Conservation (phyloP, 1,284 basidiomycete species). For the Coniferiporia weirii region DNA sequence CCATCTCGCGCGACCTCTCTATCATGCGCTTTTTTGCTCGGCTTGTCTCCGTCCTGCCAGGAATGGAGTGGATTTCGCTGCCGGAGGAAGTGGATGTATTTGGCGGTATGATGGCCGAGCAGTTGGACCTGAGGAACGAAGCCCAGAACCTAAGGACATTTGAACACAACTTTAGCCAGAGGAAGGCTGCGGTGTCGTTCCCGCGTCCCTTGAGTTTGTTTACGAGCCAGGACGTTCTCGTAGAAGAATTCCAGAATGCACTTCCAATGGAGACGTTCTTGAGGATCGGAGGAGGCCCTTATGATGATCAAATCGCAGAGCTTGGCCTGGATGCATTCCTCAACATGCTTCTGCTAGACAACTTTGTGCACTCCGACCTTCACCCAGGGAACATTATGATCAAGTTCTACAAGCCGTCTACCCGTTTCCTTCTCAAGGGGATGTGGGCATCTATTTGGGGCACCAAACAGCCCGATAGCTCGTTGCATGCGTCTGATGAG, state of each 20-base stretch:
- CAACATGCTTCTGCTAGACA: conserved; percentile 98
- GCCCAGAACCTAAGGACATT: conserved; percentile 85
- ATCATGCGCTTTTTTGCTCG: conserved; percentile 95
- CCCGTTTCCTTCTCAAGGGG: conserved; percentile 52
- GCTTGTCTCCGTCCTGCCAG: conserved; percentile 76
- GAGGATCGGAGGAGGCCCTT: conserved; percentile 86
- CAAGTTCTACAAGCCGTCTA: conserved; percentile 83
- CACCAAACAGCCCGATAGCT: conserved; percentile 28
- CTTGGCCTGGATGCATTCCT: conserved; percentile 94
- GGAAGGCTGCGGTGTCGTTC: conserved; percentile 83
- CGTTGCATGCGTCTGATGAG: conserved; percentile 31
- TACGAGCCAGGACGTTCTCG: conserved; percentile 76
- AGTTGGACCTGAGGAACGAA: conserved; percentile 89
- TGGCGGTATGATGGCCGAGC: conserved; percentile 95
- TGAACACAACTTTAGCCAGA: conserved; percentile 78
- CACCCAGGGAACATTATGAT: conserved; percentile 98
- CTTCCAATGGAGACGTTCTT: conserved; percentile 88
- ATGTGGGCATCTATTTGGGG: conserved; percentile 41
- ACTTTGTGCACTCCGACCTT: conserved; percentile 95
- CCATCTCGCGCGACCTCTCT: conserved; percentile 82
- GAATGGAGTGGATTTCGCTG: conserved; percentile 95
- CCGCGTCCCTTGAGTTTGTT: conserved; percentile 81
- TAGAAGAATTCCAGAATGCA: conserved; percentile 94
- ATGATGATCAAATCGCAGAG: conserved; percentile 86
- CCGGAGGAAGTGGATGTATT: conserved; percentile 96